These are phyloP conservation scores for Silybum marianum DNA, from an alignment of 129 eudicot genomes.

Conservation along the genomic window DNA sequence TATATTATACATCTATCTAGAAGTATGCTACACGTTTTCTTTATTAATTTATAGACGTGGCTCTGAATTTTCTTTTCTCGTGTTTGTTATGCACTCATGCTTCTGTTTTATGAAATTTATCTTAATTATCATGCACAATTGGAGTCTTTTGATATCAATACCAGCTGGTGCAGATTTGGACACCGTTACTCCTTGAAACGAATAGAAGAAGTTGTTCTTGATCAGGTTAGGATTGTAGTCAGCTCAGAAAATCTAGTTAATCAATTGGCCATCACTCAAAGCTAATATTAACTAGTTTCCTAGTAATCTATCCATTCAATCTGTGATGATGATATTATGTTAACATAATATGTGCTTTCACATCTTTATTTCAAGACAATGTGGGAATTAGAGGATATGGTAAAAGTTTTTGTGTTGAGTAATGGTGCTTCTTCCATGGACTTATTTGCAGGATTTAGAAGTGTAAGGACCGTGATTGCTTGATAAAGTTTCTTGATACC, in stretches of 20 bases:
- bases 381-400: background rate
- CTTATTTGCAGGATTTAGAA: slow-evolving; percentile 59
- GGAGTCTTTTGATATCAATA: slow-evolving; percentile 73
- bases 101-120: background rate
- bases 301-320: background rate
- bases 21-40: background rate
- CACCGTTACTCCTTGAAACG: slow-evolving; percentile 63
- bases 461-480: slow-evolving; percentile 56
- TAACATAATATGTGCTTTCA: background rate
- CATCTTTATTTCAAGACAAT: slow-evolving; percentile 1
- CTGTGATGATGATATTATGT: background rate
- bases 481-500: slow-evolving; percentile 65
- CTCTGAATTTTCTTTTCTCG: background rate
- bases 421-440: background rate
- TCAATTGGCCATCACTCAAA: background rate
- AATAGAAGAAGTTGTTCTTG: slow-evolving; percentile 63
- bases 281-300: no score
- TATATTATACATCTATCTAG: background rate
- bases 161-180: slow-evolving; percentile 69
- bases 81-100: background rate
- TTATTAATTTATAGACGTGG: background rate
- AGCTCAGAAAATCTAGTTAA: background rate
- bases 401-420: background rate
- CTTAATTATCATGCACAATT: slow-evolving; percentile 60
- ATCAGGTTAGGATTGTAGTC: slow-evolving; percentile 54